Conservation (phyloP, 495 filamentous ascomycete species). For the Chaetomium cochliodes region DNA sequence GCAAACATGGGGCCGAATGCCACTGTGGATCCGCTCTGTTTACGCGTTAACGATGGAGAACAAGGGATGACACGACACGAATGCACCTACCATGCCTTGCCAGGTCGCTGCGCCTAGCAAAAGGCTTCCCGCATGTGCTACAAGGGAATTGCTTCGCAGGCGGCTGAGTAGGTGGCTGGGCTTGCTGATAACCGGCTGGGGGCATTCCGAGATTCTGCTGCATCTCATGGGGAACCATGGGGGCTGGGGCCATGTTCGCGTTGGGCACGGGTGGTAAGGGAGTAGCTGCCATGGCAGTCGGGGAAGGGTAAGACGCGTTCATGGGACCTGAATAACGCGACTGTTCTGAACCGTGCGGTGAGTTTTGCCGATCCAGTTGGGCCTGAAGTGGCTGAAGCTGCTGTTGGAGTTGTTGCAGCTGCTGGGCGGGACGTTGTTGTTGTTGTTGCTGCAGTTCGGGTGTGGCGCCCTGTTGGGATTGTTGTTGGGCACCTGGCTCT, state of each 20-base stretch:
- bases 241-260: slow-evolving; percentile 49
- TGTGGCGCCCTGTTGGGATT: slow-evolving; percentile 19
- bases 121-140: slow-evolving; percentile 84
- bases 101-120: slow-evolving; percentile 90
- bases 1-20: slow-evolving; percentile 87
- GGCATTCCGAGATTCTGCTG: slow-evolving; percentile 43
- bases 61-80: neutral
- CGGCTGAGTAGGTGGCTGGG: slow-evolving; percentile 19
- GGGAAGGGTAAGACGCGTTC: slow-evolving; percentile 39
- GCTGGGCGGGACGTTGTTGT: slow-evolving; percentile 20
- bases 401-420: slow-evolving; percentile 18
- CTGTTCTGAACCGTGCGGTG: slow-evolving; percentile 66
- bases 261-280: slow-evolving; percentile 46
- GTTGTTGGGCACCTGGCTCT: slow-evolving; percentile 7
- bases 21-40: slow-evolving; percentile 91
- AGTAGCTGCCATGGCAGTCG: slow-evolving; percentile 36
- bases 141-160: slow-evolving; percentile 80
- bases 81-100: slow-evolving; percentile 80
- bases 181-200: slow-evolving; percentile 34
- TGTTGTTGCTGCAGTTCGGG: slow-evolving; percentile 33
- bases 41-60: slow-evolving; percentile 26
- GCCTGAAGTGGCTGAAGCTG: neutral
- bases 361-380: slow-evolving; percentile 64
- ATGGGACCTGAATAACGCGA: slow-evolving; percentile 37
- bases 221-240: slow-evolving; percentile 52